Base-by-base conservation (phyloP, 1,139 yeast genomes). In the Trichomonascaceae sp. region DNA sequence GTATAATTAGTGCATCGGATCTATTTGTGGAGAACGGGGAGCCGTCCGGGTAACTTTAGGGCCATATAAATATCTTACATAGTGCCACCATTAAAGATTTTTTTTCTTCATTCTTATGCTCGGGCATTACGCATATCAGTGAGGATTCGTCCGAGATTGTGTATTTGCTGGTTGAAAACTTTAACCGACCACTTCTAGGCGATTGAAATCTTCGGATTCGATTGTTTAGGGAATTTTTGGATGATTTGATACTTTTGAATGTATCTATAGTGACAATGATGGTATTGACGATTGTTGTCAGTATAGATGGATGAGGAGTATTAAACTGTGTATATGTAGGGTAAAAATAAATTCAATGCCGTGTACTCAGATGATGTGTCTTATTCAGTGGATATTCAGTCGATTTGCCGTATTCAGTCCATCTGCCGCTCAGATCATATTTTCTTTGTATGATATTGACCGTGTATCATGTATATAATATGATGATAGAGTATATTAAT, bases 131-230 rank as follows among this genome's bases (percentile, higher is more conserved):
- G 96, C 96, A 95, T 89, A 88, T 91, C 98, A 90, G 96, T 91
- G 99, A 91, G 97, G 98, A 93, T 90, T 90, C 96, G 96, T 93
- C 98, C 98, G 99, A 91, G 99, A 89, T 89, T 96, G 96, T 91
- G 98, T 91, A 87, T 90, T 91, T 91, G 99, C 99, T 91, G 96
- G 97, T 91, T 91, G 97, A 91, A 91, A 91, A 90, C 93, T 86
- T 82, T 85, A 85, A 87, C 93, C 95, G 97, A 90, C 97, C 90
- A 82, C 98, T 90, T 85, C 88, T 84, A 75, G 70, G 75, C 74
- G 80, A 71, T 74, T 69, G 32, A 27, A 45, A 41, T 41, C 41
- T 53, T 50, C 48, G 52, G 52, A 45, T 20, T 47, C 58, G 53
- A 59, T 69, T 70, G 63, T 60, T 64, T 67, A 77, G 83, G 87